Evolutionary conservation across 805 yeast genomes (phyloP).

Genomic region (Yamadazyma phyllophila): DNA sequence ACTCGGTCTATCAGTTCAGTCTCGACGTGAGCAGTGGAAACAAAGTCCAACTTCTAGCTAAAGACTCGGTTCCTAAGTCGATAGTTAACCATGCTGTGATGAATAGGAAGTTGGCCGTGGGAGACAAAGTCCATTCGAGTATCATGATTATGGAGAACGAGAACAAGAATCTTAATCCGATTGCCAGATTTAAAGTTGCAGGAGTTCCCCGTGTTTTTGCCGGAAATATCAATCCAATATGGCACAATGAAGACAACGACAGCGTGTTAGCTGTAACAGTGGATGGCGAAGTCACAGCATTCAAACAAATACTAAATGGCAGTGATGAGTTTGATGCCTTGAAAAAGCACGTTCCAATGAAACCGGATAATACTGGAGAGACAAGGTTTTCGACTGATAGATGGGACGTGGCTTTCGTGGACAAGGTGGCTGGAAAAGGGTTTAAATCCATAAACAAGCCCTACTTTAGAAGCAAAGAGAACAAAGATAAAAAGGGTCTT

Average conservation of each 20-base stretch:
- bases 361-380: conserved; percentile 6
- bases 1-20: conserved; percentile 32
- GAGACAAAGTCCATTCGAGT: conserved; percentile 37
- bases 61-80: conserved; percentile 34
- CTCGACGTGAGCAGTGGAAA: conserved; percentile 13
- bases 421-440: conserved; percentile 42
- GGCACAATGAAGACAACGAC: conserved; percentile 2
- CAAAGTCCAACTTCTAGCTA: conserved; percentile 16
- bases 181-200: conserved; percentile 17
- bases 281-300: conserved; percentile 32
- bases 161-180: conserved; percentile 7
- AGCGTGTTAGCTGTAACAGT: conserved; percentile 31
- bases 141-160: conserved; percentile 22
- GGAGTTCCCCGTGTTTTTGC: conserved; percentile 33
- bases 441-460: conserved; percentile 35
- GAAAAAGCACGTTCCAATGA: neutral
- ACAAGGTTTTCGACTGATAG: conserved; percentile 12
- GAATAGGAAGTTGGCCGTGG: conserved; percentile 23
- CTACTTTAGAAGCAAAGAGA: conserved; percentile 27
- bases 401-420: conserved; percentile 30
- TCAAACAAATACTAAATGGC: conserved; percentile 16
- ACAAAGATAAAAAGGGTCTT: conserved; percentile 17
- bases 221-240: conserved; percentile 17
- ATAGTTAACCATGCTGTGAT: conserved; percentile 29
- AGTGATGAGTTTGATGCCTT: conserved; percentile 17